Base-by-base conservation (phyloP, 2,329 filamentous ascomycete species). In the Domatiomyces globalis region DNA sequence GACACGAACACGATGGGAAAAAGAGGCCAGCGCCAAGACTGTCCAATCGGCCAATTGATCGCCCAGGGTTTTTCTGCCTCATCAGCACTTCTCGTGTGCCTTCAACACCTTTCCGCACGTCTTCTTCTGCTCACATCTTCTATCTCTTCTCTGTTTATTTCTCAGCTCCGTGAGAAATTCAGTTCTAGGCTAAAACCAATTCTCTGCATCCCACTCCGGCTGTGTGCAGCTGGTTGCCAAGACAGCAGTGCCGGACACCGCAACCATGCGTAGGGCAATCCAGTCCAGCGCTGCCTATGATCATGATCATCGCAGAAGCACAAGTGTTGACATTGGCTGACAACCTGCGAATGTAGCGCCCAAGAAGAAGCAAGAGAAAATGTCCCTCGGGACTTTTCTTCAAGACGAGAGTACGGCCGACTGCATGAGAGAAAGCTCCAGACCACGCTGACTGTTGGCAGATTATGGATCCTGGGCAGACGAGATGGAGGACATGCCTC, bases 311-410 rank as follows among this genome's bases (percentile, higher is more conserved):
- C 22, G 18, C 48, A 49, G 45, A 58, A 58, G 55, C 57, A 59
- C 59, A 56, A 51, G 57, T 59, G 54, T 48, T 56, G 55, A 17
- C 53, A 45, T 46, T 42, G 42, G 43, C 39, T 45, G 42, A 22
- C 22, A 25, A n/a, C 29, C 39, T 22, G 45, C 48, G 33, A 51
- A 49, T 25, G 15, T 66, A 94, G 89, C 85, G 79, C 90, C 89
- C 15, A 94, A 94, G 76, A 85, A 87, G 76, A 84, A 94, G 73
- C 78, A 81, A 71, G 84, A 94, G 81, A 98, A 94, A 79, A 90
- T 98, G 85, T 87, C 86, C 76, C 83, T 96, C 68, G 87, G 87
- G 77, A 86, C 87, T 73, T 98, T 98, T 80, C 80, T 98, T 77
- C 78, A 79, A 67, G 87, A 95, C 71, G 79, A 87, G 71, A 83